These are phyloP conservation scores for Shiraia bambusicola DNA, from an alignment of 2,329 filamentous ascomycete genomes.

Conservation along the genomic window DNA sequence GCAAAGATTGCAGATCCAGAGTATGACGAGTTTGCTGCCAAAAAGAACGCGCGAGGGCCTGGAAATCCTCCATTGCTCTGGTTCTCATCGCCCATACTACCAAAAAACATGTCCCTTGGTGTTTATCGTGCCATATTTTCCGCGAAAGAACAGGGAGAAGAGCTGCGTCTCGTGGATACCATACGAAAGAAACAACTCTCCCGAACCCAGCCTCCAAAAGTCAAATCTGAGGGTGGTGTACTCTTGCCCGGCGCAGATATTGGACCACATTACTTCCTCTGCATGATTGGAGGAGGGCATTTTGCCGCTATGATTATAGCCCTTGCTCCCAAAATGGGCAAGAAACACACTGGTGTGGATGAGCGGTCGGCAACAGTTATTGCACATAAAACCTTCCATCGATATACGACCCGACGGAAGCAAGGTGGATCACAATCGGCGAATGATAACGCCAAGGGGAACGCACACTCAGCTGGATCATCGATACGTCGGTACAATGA, in stretches of 20 bases:
- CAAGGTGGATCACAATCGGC: constrained; percentile 94
- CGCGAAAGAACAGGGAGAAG: constrained; percentile 66
- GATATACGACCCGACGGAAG: constrained; percentile 93
- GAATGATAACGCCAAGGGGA: constrained; percentile 90
- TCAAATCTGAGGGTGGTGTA: constrained; percentile 60
- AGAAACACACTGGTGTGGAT: constrained; percentile 67
- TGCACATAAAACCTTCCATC: constrained; percentile 96
- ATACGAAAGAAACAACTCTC: constrained; percentile 76
- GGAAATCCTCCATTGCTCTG: constrained; percentile 79
- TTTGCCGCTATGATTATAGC: constrained; percentile 97
- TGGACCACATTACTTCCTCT: constrained; percentile 87
- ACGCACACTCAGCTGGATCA: constrained; percentile 90
- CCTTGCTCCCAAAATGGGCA: constrained; percentile 75
- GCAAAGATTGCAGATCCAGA: constrained; percentile 67
- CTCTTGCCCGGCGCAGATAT: constrained; percentile 60
- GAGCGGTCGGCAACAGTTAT: constrained; percentile 85
- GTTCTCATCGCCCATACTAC: constrained; percentile 76
- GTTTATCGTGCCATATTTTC: constrained; percentile 83
- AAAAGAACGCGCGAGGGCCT: constrained; percentile 55
- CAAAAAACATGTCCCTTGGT: constrained; percentile 77
- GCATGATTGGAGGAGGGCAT: constrained; percentile 97
- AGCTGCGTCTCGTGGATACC: constrained; percentile 62
- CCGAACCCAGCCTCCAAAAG: constrained; percentile 54
- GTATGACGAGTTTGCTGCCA: constrained; percentile 51
- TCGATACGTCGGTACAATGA: constrained; percentile 92